Evolutionary conservation across 371 early-diverging fungal species (phyloP).

Genomic region (Mucor plumbeus): DNA sequence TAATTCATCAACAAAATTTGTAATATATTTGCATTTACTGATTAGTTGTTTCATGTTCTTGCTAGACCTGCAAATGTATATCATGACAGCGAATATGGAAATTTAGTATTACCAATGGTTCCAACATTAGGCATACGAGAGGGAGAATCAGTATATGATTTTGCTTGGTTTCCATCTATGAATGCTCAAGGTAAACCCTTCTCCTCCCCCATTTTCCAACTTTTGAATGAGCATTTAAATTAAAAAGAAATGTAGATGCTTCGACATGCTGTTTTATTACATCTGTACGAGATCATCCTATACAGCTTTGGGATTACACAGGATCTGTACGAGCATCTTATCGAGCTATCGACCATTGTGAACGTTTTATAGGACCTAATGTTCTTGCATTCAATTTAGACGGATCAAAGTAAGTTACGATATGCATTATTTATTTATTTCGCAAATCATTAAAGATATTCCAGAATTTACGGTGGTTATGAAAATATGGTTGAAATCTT

Average conservation of each 20-base stretch:
- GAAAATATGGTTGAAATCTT: constrained; percentile 76
- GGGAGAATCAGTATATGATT: constrained; percentile 69
- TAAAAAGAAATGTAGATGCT: constrained; percentile 46
- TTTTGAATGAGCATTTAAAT: no score
- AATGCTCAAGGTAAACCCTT: constrained; percentile 56
- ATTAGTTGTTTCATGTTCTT: not conserved
- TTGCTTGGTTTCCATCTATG: constrained; percentile 75
- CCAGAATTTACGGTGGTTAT: constrained; percentile 71
- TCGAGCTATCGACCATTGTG: constrained; percentile 66
- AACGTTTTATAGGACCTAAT: constrained; percentile 68
- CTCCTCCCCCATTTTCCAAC: no score
- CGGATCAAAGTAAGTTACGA: constrained; percentile 63
- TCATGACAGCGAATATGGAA: constrained; percentile 24
- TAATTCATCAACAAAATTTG: constrained; percentile 19
- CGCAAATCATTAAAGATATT: not conserved
- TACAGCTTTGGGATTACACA: constrained; percentile 74
- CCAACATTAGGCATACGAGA: constrained; percentile 52
- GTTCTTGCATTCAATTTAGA: constrained; percentile 66
- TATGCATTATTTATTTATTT: no score
- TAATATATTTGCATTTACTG: not conserved
- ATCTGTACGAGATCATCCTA: constrained; percentile 71
- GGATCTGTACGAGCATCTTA: constrained; percentile 69
- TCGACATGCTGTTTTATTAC: constrained; percentile 69
- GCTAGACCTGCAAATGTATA: constrained; percentile 34
- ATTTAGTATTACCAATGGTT: constrained; percentile 18